Base-by-base conservation (phyloP, 129 eudicot genomes). In the Flaveria brownii region DNA sequence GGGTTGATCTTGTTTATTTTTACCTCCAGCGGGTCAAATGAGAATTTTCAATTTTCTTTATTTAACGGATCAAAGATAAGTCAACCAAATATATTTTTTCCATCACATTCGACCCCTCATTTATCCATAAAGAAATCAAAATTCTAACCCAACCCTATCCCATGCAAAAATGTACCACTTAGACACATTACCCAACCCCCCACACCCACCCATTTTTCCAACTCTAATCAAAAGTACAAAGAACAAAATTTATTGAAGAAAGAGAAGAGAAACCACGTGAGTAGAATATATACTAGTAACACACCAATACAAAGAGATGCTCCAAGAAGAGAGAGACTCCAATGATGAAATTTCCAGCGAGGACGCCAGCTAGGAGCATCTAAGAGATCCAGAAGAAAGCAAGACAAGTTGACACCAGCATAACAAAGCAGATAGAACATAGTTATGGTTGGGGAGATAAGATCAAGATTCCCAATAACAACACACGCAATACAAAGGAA, bases 341-440 rank as follows among this genome's bases (percentile, higher is more conserved):
- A 95, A 63, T 95, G 99, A 84, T 95, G 99, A 84, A 89, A 95
- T 68, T 91, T 95, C 99, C 99, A 95, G 59, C 99, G 84, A 68
- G 99, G 99, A 65, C 99, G 99, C 99, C 99, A 95, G 90, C 99
- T 95, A 82, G 99, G 99, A 72, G 99, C 99, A 83, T 95, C 99
- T 30, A 95, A 70, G 46, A 95, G 96, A 73, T 95, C 99, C 84
- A 95, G 86, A 74, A 95, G 99, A 70, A 95, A 95, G 85, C 99
- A 91, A 59, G 99, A 95, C 82, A 95, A 85, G 84, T 95, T 95
- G 74, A 95, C 97, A 20, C 99, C 99, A 61, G 92, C 97, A 23
- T 95, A 95, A 82, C 99, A 95, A 60, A 95, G 80, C 46, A 95
- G 91, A 88, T 88, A 95, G 80, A 95, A 95, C 99, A 95, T 95